Evolutionary conservation across 176 grass and related monocot genomes (phyloP), one percentile per base, ranked within the genome.

Genomic region (Miscanthus lutarioriparius): DNA sequence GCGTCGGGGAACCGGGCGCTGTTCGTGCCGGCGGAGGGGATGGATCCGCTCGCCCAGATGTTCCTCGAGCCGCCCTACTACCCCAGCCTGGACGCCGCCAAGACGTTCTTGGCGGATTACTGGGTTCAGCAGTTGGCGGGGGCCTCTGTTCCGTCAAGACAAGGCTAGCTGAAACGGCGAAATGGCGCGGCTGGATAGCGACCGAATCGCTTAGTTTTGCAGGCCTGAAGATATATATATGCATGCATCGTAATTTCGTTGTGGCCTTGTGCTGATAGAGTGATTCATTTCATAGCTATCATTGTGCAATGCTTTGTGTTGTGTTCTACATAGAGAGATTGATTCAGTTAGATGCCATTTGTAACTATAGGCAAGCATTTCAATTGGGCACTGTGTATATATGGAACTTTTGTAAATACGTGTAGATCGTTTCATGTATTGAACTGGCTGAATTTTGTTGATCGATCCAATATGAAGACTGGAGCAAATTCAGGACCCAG

Each of bases 71-170:
- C 96, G 51, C 89, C 93, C 0, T 98, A 98, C 84, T 98, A 80
- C 85, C 96, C 96, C 4, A 98, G 96, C 87, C 85, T 98, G 85
- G 96, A 98, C 65, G 96, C 96, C 12, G 96, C 96, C 12, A 98
- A 95, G 70, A 91, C 93, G 3, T 98, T 98, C 85, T 78, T 98
- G 89, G 96, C 93, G 3, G 93, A 91, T 76, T 90, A 88, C 87
- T 98, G 96, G 96, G 85, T 86, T 45, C 86, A 88, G 37, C 84
- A 85, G 5, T 69, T 85, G 70, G 53, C 79, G 20, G 69, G 49
- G 33, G 38, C 1, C 78, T 82, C 86, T 82, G 90, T 4, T 83
- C 43, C 90, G 75, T 62, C 75, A 5, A 33, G 51, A 36, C 43
- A 59, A 37, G 85, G 15, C 63, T 91, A 88, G 22, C 63, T 91